phyloP scores from a whole-genome alignment of 176 grass and related monocot species.

The Ensete glaucum region DNA sequence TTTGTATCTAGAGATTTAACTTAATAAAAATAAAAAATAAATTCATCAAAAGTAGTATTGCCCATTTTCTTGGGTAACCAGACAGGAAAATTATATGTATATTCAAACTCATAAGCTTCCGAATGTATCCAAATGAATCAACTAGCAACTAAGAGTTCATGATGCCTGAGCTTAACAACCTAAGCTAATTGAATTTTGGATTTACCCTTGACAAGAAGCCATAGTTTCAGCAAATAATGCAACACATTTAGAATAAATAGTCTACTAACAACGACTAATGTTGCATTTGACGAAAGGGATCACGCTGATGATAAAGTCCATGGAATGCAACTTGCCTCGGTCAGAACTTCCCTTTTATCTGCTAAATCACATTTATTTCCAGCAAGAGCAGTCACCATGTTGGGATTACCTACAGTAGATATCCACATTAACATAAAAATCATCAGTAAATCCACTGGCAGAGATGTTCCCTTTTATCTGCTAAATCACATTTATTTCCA shows the following conservation, averaged over 20 bases:
- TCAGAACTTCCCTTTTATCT: conserved; percentile 11
- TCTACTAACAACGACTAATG: too few species aligned
- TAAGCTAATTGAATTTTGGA: background rate
- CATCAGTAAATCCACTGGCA: background rate
- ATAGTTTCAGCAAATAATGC: background rate
- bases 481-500: conserved; percentile 25
- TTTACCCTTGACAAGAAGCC: background rate
- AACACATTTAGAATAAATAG: too few species aligned
- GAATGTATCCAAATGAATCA: too few species aligned
- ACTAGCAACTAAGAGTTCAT: background rate
- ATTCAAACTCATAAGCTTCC: too few species aligned
- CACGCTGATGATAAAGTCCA: background rate
- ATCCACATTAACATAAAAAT: background rate
- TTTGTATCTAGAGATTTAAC: too few species aligned
- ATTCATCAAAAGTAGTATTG: too few species aligned
- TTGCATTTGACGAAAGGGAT: background rate
- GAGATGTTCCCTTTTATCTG: conserved; percentile 8
- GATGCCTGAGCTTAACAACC: background rate
- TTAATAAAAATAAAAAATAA: too few species aligned
- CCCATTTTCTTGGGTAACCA: too few species aligned
- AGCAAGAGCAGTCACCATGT: conserved; percentile 17
- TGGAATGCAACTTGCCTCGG: conserved; percentile 6
- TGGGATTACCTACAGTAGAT: conserved; percentile 11
- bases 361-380: conserved; percentile 27
- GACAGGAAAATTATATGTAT: too few species aligned